Evolutionary conservation across 768 basidiomycete species (phyloP).

Genomic region (Boletus patriciae): DNA sequence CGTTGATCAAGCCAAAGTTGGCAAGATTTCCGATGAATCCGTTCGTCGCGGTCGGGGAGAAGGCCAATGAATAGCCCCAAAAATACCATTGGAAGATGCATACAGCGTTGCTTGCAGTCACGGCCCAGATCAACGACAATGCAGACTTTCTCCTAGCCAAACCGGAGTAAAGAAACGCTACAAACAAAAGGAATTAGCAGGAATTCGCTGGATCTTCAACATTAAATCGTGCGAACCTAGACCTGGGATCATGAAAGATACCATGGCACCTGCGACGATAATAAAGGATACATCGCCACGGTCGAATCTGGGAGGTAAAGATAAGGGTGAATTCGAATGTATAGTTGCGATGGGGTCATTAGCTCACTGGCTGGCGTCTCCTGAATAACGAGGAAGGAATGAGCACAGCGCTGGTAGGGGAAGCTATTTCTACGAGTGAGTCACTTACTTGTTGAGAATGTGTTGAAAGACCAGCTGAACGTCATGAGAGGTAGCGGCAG

Average conservation of each 20-base stretch:
- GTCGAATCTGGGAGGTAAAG: constrained; percentile 50
- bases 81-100: constrained; percentile 81
- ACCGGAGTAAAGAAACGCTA: constrained; percentile 75
- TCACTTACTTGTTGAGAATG: constrained; percentile 17
- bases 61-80: constrained; percentile 84
- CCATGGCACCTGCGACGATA: constrained; percentile 65
- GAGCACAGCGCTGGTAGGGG: constrained; percentile 5
- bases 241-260: constrained; percentile 76
- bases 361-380: constrained; percentile 31
- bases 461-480: not conserved
- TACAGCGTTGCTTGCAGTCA: constrained; percentile 69
- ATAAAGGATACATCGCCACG: constrained; percentile 73
- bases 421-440: not conserved
- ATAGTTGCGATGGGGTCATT: not conserved
- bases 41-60: constrained; percentile 73
- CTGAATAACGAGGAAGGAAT: constrained; percentile 13
- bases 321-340: constrained; percentile 6
- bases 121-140: constrained; percentile 73
- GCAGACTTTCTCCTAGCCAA: constrained; percentile 69
- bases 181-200: not conserved
- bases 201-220: not conserved
- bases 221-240: constrained; percentile 45
- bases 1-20: constrained; percentile 74
- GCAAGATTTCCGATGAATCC: constrained; percentile 78
- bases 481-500: constrained; percentile 8